phyloP scores from a whole-genome alignment of 441 rosid species.

The Jatropha multifida region DNA sequence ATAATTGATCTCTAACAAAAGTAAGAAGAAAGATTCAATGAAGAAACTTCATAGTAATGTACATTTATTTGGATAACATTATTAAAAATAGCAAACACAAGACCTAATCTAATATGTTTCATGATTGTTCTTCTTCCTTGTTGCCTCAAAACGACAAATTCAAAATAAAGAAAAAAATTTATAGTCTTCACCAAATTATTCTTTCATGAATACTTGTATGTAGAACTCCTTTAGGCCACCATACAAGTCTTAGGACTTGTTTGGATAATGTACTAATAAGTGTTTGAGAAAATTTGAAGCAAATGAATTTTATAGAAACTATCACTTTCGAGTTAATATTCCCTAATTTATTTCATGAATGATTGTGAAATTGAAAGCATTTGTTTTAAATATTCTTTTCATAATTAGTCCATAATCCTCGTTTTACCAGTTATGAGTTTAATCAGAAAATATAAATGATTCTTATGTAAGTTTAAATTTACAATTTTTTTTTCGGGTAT shows the following conservation, averaged over 20 bases:
- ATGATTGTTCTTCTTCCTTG: neutral
- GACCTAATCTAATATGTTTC: neutral
- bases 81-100: neutral
- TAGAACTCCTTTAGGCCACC: no score
- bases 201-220: neutral
- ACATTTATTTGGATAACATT: neutral
- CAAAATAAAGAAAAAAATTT: neutral
- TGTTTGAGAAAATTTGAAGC: no score
- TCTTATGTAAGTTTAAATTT: no score
- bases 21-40: slow-evolving; percentile 14
- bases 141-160: no score
- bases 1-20: neutral
- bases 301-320: no score
- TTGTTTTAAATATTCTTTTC: neutral
- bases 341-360: neutral
- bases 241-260: neutral
- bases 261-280: neutral
- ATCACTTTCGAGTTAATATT: no score
- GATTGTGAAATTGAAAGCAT: neutral
- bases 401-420: neutral
- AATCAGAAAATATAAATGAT: no score
- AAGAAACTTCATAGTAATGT: slow-evolving; percentile 8
- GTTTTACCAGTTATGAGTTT: neutral
- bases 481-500: no score
- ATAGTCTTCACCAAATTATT: neutral